A percentile compares a stretch with the other conserved stretches of the same genome.
These are phyloP conservation scores for Candida takata DNA, from an alignment of 805 yeast species.

Conservation along the genomic window DNA sequence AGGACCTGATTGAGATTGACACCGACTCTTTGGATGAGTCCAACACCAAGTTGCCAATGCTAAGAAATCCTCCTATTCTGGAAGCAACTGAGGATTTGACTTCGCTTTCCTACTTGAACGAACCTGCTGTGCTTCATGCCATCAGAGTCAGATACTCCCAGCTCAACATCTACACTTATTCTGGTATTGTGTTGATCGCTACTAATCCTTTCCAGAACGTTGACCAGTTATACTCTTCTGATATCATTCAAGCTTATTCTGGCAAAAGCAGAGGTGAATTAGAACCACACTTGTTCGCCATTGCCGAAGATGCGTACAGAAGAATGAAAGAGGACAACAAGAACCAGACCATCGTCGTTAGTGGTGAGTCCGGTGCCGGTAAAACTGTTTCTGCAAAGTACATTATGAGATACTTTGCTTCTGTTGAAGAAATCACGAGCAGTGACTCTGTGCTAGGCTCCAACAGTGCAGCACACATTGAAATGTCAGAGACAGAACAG, in stretches of 20 bases:
- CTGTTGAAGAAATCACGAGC: slow-evolving; percentile 57
- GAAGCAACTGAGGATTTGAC: slow-evolving; percentile 96
- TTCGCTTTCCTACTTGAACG: slow-evolving; percentile 84
- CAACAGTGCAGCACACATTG: slow-evolving; percentile 39
- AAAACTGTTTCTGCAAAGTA: slow-evolving; percentile 95
- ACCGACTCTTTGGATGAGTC: slow-evolving; percentile 30
- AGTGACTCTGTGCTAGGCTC: slow-evolving; percentile 29
- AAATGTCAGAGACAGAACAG: slow-evolving; percentile 86
- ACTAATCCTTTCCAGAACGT: slow-evolving; percentile 92
- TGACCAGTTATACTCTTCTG: slow-evolving; percentile 85
- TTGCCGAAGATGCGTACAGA: slow-evolving; percentile 95
- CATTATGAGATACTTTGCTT: slow-evolving; percentile 95
- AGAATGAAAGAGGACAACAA: slow-evolving; percentile 81
- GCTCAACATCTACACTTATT: slow-evolving; percentile 87
- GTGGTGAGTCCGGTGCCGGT: slow-evolving; percentile 99
- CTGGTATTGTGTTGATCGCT: slow-evolving; percentile 95
- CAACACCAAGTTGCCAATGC: slow-evolving; percentile 54
- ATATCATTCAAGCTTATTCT: slow-evolving; percentile 90
- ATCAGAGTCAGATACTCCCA: slow-evolving; percentile 85
- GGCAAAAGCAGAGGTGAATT: slow-evolving; percentile 90
- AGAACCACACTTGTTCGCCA: slow-evolving; percentile 95
- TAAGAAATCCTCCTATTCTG: slow-evolving; percentile 84
- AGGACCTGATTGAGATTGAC: slow-evolving; percentile 38
- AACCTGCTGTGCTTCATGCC: slow-evolving; percentile 94
- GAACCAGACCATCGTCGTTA: slow-evolving; percentile 93